A percentile compares a stretch with the other conserved stretches of the same genome.
phyloP scores from a whole-genome alignment of 1,284 basidiomycete genomes.

The Cryptococcus neoformans region DNA sequence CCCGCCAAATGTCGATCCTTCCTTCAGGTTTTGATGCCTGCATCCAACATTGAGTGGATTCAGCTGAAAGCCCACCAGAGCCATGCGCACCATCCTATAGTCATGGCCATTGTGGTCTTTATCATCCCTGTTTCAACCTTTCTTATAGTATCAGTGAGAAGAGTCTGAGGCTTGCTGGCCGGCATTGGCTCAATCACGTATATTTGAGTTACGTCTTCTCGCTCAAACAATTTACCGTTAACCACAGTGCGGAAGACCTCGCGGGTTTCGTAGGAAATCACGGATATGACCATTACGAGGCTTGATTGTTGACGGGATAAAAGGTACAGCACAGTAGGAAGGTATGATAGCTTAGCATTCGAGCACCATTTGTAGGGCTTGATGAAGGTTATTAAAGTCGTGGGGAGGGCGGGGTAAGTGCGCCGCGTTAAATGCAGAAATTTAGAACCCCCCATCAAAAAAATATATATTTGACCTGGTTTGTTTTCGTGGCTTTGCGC shows the following conservation, averaged over 20 bases:
- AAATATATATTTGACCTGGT: too few relatives aligned
- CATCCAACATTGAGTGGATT: too few relatives aligned
- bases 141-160: too few relatives aligned
- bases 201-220: constrained; percentile 19
- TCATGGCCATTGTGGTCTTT: not conserved
- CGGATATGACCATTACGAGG: constrained; percentile 18
- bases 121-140: not conserved
- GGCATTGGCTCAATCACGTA: constrained; percentile 22
- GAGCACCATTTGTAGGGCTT: too few relatives aligned
- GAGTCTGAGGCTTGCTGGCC: not conserved
- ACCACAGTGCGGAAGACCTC: constrained; percentile 9
- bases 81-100: constrained; percentile 12
- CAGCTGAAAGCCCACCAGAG: constrained; percentile 15
- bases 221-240: constrained; percentile 15
- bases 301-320: too few relatives aligned
- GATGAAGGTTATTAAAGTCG: too few relatives aligned
- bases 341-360: too few relatives aligned
- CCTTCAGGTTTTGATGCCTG: not conserved
- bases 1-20: not conserved
- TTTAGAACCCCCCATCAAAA: too few relatives aligned
- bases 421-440: too few relatives aligned
- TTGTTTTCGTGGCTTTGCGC: too few relatives aligned
- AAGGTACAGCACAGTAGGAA: too few relatives aligned
- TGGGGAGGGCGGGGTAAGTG: not conserved
- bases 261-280: constrained; percentile 14